Base-by-base conservation (phyloP, 345 rosid species). In the Pistacia atlantica region DNA sequence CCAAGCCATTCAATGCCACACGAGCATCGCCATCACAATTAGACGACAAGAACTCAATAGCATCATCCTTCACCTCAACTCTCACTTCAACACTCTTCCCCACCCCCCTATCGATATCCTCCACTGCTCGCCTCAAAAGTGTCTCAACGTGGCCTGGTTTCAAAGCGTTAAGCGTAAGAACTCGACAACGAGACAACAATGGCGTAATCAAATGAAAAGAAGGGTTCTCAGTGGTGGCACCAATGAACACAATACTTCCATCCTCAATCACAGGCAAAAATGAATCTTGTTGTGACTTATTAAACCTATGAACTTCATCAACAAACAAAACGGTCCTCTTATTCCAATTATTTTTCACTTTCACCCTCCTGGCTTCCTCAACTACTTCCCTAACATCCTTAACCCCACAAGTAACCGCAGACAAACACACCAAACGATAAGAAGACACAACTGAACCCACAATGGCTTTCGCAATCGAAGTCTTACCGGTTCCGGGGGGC, bases 211-310 rank as follows among this genome's bases (percentile, higher is more conserved):
- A 84, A 84, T 93, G 98, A 49, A 92, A 93, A 8, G 94, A 90
- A 0, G 97, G 98, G 78, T 93, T 93, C 90, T 93, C 98, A 0
- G 97, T 92, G 8, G 98, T 93, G 17, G 97, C 97, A 22, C 97
- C 98, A 22, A 93, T 69, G 72, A 93, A 92, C 22, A 92, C 88
- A 51, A 93, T 89, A 71, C 87, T 93, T 22, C 98, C 95, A 72
- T 93, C 98, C 83, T 92, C 98, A 74, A 90, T 90, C 31, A 93
- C 89, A 5, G 95, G 95, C 86, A 93, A 81, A 85, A 93, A 90
- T 12, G 94, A 88, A 46, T 93, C 98, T 72, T 92, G 98, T 65
- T 92, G 97, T 0, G 95, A 88, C 82, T 93, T 90, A 79, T 88
- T 93, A 77, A 93, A 92, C 71, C 98, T 64, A 78, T 90, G 97